Evolutionary conservation across 495 filamentous ascomycete genomes (phyloP).

Genomic region (Lophium mytilinum): DNA sequence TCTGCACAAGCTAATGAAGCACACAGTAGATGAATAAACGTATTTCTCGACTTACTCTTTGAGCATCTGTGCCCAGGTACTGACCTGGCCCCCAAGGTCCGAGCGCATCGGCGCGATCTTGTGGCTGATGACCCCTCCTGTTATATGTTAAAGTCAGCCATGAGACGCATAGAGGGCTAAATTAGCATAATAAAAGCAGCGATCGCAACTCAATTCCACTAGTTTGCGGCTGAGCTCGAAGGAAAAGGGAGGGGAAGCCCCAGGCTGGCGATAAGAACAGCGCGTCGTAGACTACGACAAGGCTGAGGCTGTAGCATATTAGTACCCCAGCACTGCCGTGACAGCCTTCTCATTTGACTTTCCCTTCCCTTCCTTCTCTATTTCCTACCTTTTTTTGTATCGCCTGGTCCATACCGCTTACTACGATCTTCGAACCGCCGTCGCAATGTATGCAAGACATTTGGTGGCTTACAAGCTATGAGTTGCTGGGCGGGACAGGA

Average conservation of each 20-base stretch:
- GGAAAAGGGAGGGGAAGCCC: too few species aligned
- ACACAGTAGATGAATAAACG: neutral
- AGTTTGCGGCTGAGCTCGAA: too few species aligned
- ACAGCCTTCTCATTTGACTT: neutral
- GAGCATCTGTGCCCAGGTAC: neutral
- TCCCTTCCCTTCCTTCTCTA: neutral
- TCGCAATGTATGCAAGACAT: neutral
- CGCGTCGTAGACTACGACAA: neutral
- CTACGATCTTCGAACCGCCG: neutral
- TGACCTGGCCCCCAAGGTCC: too few species aligned
- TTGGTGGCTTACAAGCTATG: neutral
- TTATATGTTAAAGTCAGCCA: too few species aligned
- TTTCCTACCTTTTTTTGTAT: neutral
- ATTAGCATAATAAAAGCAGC: too few species aligned
- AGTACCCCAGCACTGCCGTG: neutral
- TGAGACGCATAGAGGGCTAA: too few species aligned
- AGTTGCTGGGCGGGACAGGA: neutral
- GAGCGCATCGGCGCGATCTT: too few species aligned
- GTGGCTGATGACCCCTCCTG: too few species aligned
- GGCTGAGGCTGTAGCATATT: neutral
- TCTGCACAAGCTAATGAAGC: neutral
- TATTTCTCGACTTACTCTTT: neutral
- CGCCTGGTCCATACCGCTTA: neutral
- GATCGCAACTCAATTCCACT: too few species aligned
- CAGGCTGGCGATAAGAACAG: neutral